Evolutionary conservation across 768 basidiomycete species (phyloP), one percentile per base, ranked within the genome.

Genomic region (Hericium coralloides): DNA sequence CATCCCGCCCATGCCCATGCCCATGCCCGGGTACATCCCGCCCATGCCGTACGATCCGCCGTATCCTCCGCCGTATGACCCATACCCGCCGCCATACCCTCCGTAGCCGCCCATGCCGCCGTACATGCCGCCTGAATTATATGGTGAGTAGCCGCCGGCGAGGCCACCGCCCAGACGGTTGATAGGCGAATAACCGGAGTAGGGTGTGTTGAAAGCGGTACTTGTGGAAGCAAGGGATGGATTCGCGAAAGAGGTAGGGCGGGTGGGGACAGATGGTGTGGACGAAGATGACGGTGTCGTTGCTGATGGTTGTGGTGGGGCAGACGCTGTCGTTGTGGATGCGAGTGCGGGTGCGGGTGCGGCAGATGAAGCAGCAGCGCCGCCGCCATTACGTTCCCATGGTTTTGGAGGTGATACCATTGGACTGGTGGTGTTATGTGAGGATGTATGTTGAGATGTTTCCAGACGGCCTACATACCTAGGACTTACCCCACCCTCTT

Each of bases 321-420:
- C 9, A 22, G 43, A 15, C 22, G 22, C 12, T 5, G 48, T 12
- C 0, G 10, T 45, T 17, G 41, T 26, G n/a, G 57, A 38, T 7
- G 52, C 23, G 20, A 52, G 26, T 12, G 53, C 20, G 38, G 58
- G 20, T 20, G 47, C 36, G 26, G 60, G 59, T 9, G 62, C 26
- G 1, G 65, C 62, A 4, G 66, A 48, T 8, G 66, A 56, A 12
- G 64, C 48, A 22, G 62, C 55, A 2, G 50, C 22, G 67, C 48
- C 31, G 72, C 55, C 38, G 74, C 64, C 26, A 74, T 65, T 49
- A 73, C 83, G 80, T 69, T 94, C 92, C 92, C 91, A 94, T 62
- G 91, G 92, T 69, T 92, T 93, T 67, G 90, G 91, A 50, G 91
- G 91, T 20, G 90, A 89, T 38, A 79, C 82, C 89, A 92, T 91